Evolutionary conservation across 1,139 yeast genomes (phyloP), one percentile per base, ranked within the genome.

Genomic region (Saccharomyces hybrid): DNA sequence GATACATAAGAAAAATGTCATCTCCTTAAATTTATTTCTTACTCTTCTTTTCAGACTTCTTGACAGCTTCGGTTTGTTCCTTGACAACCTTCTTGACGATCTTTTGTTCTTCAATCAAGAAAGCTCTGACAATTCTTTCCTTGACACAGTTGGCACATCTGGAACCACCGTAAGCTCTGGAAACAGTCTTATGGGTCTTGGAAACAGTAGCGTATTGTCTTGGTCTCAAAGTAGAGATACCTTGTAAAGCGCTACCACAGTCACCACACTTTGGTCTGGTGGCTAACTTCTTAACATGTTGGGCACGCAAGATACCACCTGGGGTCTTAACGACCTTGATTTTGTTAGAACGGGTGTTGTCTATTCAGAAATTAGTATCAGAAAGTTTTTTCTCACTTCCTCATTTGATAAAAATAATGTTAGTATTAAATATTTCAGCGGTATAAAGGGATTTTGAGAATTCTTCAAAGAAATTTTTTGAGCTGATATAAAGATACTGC

Each of bases 321-420:
- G 99, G 98, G 80, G 99, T 93, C 88, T 90, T 93, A 73, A 91
- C 95, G 79, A 91, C 95, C 93, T 88, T 90, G 83, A 91, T 91
- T 84, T 86, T 88, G 96, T 93, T 93, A 71, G 98, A 91, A 79
- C 85, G 87, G 85, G 97, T 89, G 96, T 91, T 91, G 96, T 89
- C 90, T 83, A 76, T 38, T 38, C 21, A 16, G 12, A 28, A 38
- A 38, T 4, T 19, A 12, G 11, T 19, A 9, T 38, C 11, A 19
- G 44, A 38, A 38, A 38, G 44, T 24, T 38, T 38, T 6, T 16
- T 38, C 3, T 16, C 14, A 38, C 44, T 16, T 11, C 19, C 44
- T 38, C 44, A 38, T 38, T 9, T 11, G 44, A 38, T 32, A 12
- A 19, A 14, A 16, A 38, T 24, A 4, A 38, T 38, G 44, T 38